These are phyloP conservation scores for Sporodiniella umbellata DNA, from an alignment of 371 early-diverging fungal species.

Conservation along the genomic window DNA sequence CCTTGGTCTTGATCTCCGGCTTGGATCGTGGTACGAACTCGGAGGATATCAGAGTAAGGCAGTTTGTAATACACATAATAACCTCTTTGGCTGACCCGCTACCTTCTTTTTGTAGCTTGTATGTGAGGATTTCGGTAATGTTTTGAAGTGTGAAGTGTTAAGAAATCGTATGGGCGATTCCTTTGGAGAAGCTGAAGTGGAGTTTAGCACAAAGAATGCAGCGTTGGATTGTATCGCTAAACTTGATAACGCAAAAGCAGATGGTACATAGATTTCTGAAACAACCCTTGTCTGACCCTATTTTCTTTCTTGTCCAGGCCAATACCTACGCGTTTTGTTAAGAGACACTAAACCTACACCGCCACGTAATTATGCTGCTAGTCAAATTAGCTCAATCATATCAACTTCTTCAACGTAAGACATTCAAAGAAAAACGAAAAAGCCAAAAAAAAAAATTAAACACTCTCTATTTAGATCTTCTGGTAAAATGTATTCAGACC, in stretches of 20 bases:
- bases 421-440: no score
- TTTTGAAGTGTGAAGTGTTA: conserved; percentile 36
- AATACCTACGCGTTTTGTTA: conserved; percentile 30
- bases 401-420: conserved; percentile 17
- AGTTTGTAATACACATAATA: neutral
- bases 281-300: neutral
- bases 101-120: no score
- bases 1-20: conserved; percentile 52
- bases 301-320: conserved; percentile 14
- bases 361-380: conserved; percentile 4
- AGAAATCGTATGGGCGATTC: conserved; percentile 39
- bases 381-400: conserved; percentile 16
- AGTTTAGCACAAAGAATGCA: conserved; percentile 33
- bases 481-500: conserved; percentile 31
- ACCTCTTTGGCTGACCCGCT: no score
- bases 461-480: conserved; percentile 13
- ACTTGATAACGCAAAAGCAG: conserved; percentile 41
- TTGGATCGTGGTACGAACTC: conserved; percentile 53
- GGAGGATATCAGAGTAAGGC: conserved; percentile 53
- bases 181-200: conserved; percentile 48
- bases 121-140: conserved; percentile 30
- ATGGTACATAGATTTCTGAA: conserved; percentile 20
- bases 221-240: conserved; percentile 41
- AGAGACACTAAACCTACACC: conserved; percentile 18
- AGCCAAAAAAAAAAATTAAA: no score